Evolutionary conservation across 805 yeast genomes (phyloP).

Genomic region (Cyberlindnera petersonii): DNA sequence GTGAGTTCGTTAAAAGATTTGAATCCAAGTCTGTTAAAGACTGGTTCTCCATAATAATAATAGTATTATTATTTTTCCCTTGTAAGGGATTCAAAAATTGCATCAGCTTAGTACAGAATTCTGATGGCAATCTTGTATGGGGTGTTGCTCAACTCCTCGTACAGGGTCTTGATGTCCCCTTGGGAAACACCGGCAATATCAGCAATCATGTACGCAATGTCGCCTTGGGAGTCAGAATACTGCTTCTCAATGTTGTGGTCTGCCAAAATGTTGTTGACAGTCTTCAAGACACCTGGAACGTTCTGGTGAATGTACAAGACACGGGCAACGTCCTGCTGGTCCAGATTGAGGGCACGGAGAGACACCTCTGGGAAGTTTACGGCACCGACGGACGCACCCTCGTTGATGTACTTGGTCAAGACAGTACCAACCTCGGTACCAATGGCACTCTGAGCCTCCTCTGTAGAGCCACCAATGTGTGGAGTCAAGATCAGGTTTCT

Average conservation of each 20-base stretch:
- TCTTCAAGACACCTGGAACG: constrained; percentile 97
- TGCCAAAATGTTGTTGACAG: constrained; percentile 93
- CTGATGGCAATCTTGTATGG: constrained; percentile 90
- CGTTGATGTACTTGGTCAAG: constrained; percentile 87
- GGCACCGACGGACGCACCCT: constrained; percentile 91
- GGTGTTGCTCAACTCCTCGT: constrained; percentile 83
- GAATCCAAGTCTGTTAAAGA: constrained; percentile 14
- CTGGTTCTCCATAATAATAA: constrained; percentile 1
- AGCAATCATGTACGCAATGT: constrained; percentile 96
- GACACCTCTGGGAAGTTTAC: constrained; percentile 99
- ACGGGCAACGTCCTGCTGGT: constrained; percentile 85
- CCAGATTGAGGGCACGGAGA: constrained; percentile 80
- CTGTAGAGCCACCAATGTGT: constrained; percentile 98
- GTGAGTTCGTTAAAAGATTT: constrained; percentile 6
- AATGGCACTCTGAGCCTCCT: constrained; percentile 97
- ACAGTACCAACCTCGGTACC: constrained; percentile 93
- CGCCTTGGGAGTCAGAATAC: constrained; percentile 95
- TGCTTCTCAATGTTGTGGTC: constrained; percentile 96
- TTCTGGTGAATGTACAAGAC: constrained; percentile 94
- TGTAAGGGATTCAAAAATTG: neutral
- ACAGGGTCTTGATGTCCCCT: constrained; percentile 77
- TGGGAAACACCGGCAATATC: constrained; percentile 84
- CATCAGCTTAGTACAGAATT: constrained; percentile 59
- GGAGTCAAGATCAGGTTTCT: constrained; percentile 93
- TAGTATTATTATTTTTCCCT: neutral